These are phyloP conservation scores for Cunninghamia lanceolata DNA, from an alignment of 75 land plant genomes.

Conservation along the genomic window DNA sequence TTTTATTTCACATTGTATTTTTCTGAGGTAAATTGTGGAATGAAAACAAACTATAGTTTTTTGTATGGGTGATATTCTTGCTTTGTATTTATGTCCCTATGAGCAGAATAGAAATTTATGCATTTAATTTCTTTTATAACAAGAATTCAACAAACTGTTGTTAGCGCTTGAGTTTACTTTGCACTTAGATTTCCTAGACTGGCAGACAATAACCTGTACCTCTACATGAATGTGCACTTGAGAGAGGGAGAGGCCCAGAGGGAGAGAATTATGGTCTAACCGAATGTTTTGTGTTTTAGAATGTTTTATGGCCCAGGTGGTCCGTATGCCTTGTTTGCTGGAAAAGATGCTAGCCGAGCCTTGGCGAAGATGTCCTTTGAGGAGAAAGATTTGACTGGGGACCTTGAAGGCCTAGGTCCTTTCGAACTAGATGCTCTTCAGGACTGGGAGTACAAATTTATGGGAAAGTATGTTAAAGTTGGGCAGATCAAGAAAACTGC, in stretches of 20 bases:
- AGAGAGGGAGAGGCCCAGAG: background rate
- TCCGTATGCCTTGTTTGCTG: constrained; percentile 83
- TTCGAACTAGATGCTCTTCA: constrained; percentile 81
- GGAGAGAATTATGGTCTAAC: background rate
- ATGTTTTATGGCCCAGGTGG: constrained; percentile 97
- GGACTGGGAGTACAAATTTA: constrained; percentile 93
- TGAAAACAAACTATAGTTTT: background rate
- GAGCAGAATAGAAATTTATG: background rate
- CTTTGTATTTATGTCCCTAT: background rate
- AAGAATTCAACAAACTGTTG: background rate
- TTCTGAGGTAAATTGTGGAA: background rate
- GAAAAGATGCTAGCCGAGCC: constrained; percentile 90
- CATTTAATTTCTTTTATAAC: background rate
- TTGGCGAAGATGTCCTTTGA: constrained; percentile 97
- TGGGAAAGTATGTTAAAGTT: constrained; percentile 85
- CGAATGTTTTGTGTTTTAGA: constrained; percentile 28
- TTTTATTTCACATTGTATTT: too few species aligned
- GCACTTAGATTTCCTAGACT: background rate
- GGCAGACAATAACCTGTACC: background rate
- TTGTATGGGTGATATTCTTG: background rate
- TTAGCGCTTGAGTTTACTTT: background rate
- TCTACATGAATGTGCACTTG: background rate
- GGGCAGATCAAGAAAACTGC: constrained; percentile 51
- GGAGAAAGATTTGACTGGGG: constrained; percentile 74
- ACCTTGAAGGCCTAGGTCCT: constrained; percentile 78